These are phyloP conservation scores for Euphorbia pulcherrima DNA, from an alignment of 345 rosid genomes.

Conservation along the genomic window DNA sequence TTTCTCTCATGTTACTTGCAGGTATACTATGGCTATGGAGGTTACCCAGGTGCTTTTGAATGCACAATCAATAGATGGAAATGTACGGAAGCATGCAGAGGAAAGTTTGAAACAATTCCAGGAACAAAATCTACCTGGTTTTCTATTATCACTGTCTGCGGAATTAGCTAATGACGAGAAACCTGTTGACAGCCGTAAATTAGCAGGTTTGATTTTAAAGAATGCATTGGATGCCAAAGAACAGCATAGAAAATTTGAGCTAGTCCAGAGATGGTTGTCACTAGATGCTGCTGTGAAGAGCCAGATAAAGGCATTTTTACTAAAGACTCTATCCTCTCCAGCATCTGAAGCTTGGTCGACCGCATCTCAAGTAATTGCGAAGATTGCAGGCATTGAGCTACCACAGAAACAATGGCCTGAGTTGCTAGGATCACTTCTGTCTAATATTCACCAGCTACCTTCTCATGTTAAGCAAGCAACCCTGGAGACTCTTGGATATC, in stretches of 20 bases:
- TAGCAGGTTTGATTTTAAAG: constrained; percentile 65
- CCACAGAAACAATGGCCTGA: constrained; percentile 84
- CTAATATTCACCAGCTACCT: constrained; percentile 61
- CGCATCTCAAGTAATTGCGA: constrained; percentile 67
- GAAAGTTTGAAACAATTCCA: constrained; percentile 65
- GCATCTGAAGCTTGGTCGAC: constrained; percentile 57
- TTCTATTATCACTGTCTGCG: constrained; percentile 58
- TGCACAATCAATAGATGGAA: constrained; percentile 69
- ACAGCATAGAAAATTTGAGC: constrained; percentile 57
- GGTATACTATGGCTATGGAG: constrained; percentile 41
- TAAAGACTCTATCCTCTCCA: constrained; percentile 6
- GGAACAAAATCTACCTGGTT: constrained; percentile 60
- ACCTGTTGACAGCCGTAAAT: constrained; percentile 67
- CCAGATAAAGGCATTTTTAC: constrained; percentile 32
- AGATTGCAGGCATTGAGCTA: constrained; percentile 69
- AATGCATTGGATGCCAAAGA: constrained; percentile 76
- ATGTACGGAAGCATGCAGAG: constrained; percentile 64
- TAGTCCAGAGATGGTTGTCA: constrained; percentile 68
- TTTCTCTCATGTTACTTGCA: constrained; percentile 8
- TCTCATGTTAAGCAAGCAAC: constrained; percentile 69
- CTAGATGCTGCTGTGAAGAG: constrained; percentile 50
- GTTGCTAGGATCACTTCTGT: constrained; percentile 55
- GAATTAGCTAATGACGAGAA: constrained; percentile 66
- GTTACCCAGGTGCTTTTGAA: constrained; percentile 67
- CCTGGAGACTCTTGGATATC: constrained; percentile 70